Conservation (phyloP, 1,139 yeast species). For the Saccharomyces hybrid region DNA sequence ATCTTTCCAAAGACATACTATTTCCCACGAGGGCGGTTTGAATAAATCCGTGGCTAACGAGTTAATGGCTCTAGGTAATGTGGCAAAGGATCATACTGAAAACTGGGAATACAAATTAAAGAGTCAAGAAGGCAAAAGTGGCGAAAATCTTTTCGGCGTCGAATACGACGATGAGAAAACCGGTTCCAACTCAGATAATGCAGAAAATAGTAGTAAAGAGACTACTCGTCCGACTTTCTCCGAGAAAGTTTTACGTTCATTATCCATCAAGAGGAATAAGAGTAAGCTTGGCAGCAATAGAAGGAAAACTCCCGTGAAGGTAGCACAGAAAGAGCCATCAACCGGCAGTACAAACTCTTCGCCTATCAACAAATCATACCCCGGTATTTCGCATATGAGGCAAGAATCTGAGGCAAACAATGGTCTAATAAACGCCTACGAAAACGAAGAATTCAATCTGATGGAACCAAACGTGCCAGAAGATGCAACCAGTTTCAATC, state of each 20-base stretch:
- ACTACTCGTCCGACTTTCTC: constrained; percentile 19
- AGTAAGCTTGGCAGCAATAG: constrained; percentile 3
- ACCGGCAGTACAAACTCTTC: constrained; percentile 1
- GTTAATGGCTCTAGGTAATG: constrained; percentile 32
- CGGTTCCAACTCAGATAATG: constrained; percentile 7
- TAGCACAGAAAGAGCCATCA: background rate
- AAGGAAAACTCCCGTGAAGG: constrained; percentile 1
- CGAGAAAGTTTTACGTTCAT: constrained; percentile 21
- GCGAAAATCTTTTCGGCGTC: constrained; percentile 11
- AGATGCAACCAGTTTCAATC: background rate
- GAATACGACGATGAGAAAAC: constrained; percentile 12
- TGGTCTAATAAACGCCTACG: constrained; percentile 17
- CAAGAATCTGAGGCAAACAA: constrained; percentile 18
- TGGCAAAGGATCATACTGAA: constrained; percentile 62
- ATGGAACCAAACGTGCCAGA: constrained; percentile 13
- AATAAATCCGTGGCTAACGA: constrained; percentile 43
- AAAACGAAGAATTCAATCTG: constrained; percentile 13
- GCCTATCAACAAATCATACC: constrained; percentile 7
- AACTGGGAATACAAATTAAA: constrained; percentile 55
- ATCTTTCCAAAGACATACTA: constrained; percentile 60
- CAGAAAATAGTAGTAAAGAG: constrained; percentile 6
- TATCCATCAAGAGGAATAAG: constrained; percentile 17
- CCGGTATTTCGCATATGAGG: constrained; percentile 12
- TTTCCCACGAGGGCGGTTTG: constrained; percentile 31
- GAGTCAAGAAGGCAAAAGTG: constrained; percentile 35